These are phyloP conservation scores for Shiraia sp. DNA, from an alignment of 2,329 filamentous ascomycete species.

Conservation along the genomic window DNA sequence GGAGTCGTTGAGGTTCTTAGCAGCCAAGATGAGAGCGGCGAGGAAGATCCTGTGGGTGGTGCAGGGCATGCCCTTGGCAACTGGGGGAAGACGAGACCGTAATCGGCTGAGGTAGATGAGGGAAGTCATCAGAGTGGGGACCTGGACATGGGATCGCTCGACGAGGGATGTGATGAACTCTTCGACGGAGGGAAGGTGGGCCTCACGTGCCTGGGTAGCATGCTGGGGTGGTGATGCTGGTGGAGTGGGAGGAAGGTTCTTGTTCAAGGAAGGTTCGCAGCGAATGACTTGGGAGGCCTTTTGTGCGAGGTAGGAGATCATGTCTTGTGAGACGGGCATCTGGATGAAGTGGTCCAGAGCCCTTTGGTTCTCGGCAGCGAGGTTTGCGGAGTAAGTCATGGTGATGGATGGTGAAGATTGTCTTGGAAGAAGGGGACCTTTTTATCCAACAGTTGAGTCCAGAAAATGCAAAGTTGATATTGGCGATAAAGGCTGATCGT, in stretches of 20 bases:
- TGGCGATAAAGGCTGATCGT: slow-evolving; percentile 7
- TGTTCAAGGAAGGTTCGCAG: slow-evolving; percentile 64
- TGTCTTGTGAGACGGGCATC: slow-evolving; percentile 71
- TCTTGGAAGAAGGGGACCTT: slow-evolving; percentile 12
- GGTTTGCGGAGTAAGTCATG: slow-evolving; percentile 53
- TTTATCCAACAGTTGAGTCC: slow-evolving; percentile 25
- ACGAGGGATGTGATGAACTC: slow-evolving; percentile 92
- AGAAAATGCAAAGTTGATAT: slow-evolving; percentile 9
- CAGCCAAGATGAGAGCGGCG: slow-evolving; percentile 79
- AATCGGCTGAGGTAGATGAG: slow-evolving; percentile 90
- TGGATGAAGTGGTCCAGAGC: slow-evolving; percentile 83
- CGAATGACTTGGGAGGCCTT: slow-evolving; percentile 79
- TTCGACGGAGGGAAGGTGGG: slow-evolving; percentile 74
- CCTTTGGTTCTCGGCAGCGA: slow-evolving; percentile 63
- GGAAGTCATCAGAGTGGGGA: slow-evolving; percentile 95
- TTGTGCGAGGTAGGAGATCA: slow-evolving; percentile 76
- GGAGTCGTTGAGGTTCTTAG: slow-evolving; percentile 98
- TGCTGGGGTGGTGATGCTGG: slow-evolving; percentile 62
- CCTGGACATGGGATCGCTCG: slow-evolving; percentile 91
- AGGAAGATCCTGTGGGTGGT: slow-evolving; percentile 98
- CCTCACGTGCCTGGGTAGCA: slow-evolving; percentile 52
- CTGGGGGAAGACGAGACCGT: slow-evolving; percentile 81
- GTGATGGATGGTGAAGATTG: slow-evolving; percentile 20
- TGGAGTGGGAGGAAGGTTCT: slow-evolving; percentile 60
- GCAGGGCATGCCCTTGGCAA: slow-evolving; percentile 94